Evolutionary conservation across 2,329 filamentous ascomycete species (phyloP), one percentile per base, ranked within the genome.

Genomic region (Meredithiella fracta): DNA sequence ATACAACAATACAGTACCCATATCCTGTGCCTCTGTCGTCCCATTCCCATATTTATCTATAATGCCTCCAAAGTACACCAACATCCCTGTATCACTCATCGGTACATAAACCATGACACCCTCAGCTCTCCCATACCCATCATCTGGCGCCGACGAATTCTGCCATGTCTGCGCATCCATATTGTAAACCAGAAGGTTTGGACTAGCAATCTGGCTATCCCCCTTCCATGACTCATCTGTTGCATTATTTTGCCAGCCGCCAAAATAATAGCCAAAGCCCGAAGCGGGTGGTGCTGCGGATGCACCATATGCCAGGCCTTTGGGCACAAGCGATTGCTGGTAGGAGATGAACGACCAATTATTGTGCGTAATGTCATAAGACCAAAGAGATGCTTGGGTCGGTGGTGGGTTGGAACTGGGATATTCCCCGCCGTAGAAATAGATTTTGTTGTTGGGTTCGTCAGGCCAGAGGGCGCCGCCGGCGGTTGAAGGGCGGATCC

Each of bases 61-160:
- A 5, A 82, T 65, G 9, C 80, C 80, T 15, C 80, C 80, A 64
- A 83, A 76, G 61, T 82, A 81, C 1, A 82, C 67, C 26, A 83
- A 67, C 64, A 83, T 66, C 1, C 80, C 80, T 14, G 67, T 70
- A 60, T 81, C 76, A 14, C 78, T 77, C 3, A 75, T 74, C 1
- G 80, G 80, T 25, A 83, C 66, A 60, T 77, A 82, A 0, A 78
- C 66, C 72, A 83, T 72, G 2, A 70, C 69, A 1, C 80, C 80
- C 62, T 83, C 80, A 1, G 78, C 80, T 53, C 79, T 69, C 1
- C 73, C 71, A 11, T 68, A 64, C n/a, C 62, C 64, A 62, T 80
- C 77, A 1, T 74, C 76, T 5, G 57, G 54, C 0, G 76, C 77
- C 1, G 73, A 74, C 20, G 65, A 71, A 59, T 80, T 82, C 15